Evolutionary conservation across 257 asterid genomes (phyloP), one percentile per base, ranked within the genome.

Genomic region (Scutellaria minor): DNA sequence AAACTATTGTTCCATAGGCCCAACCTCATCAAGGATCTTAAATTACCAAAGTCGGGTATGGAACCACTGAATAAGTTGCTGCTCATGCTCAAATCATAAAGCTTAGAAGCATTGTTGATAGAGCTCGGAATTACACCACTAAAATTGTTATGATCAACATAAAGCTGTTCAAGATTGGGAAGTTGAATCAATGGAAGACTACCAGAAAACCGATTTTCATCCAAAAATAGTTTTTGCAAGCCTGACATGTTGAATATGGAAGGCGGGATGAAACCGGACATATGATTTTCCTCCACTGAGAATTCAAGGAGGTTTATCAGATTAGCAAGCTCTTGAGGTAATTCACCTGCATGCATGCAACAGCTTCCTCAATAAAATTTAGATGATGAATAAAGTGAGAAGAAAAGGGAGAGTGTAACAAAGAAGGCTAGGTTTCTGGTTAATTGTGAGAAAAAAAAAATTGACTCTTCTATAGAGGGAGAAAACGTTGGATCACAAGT

Each of bases 271-370:
- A 57, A 27, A 15, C 80, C 80, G 3, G 18, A n/a, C 4, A 75
- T 41, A 12, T 37, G 12, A 48, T 74, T 79, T 51, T 51, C 6
- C 6, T 0, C 0, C 58, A 64, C n/a, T 2, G 1, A 2, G 0
- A 70, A 24, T 0, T 5, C 2, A 15, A 27, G 44, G 4, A 75
- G 55, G 22, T 7, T 2, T 12, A 11, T 0, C 50, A 80, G 66
- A 10, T 66, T 64, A 6, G 64, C 76, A 57, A 86, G 41, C 76
- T 79, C 86, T 11, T 35, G 37, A 27, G 88, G 91, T 55, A 86
- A 13, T 70, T 64, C 77, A 68, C 88, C 91, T 83, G 78, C 7
- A 22, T n/a, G n/a, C n/a, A n/a, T n/a, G n/a, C n/a, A n/a, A n/a
- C n/a, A n/a, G n/a, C n/a, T n/a, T n/a, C n/a, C n/a, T n/a, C n/a